Evolutionary conservation across 306 rosid species (phyloP).

Genomic region (Phaseolus lunatus): DNA sequence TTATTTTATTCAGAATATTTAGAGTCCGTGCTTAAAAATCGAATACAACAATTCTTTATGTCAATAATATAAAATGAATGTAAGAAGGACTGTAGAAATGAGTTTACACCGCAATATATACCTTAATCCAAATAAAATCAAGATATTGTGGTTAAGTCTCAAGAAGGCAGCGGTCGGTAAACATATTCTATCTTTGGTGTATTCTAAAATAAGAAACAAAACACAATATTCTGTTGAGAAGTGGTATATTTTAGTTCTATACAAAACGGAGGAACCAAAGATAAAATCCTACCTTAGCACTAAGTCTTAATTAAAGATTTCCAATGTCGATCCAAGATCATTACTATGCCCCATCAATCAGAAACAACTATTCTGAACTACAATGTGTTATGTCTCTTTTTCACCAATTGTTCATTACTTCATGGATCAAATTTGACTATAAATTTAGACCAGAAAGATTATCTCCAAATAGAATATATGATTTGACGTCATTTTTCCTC

Average conservation of each 20-base stretch:
- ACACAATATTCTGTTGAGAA: background rate
- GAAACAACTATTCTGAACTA: slow-evolving; percentile 18
- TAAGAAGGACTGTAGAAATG: background rate
- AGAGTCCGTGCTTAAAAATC: slow-evolving; percentile 16
- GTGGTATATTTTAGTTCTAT: background rate
- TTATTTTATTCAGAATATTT: slow-evolving; percentile 20
- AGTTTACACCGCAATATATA: background rate
- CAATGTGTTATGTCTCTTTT: background rate
- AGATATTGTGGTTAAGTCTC: background rate
- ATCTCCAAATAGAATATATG: too few species aligned
- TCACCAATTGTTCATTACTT: background rate
- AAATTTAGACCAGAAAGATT: too few species aligned
- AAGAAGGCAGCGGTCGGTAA: background rate
- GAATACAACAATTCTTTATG: background rate
- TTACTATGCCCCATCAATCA: slow-evolving; percentile 12
- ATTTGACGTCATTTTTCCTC: too few species aligned
- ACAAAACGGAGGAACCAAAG: background rate
- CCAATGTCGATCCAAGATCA: background rate
- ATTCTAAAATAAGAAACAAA: background rate
- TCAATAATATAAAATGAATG: slow-evolving; percentile 7
- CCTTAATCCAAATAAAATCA: background rate
- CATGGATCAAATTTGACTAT: too few species aligned
- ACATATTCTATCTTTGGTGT: background rate
- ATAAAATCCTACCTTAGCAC: background rate
- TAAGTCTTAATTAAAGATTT: background rate